Conservation (phyloP, 768 basidiomycete species). For the Boletus bicolor region DNA sequence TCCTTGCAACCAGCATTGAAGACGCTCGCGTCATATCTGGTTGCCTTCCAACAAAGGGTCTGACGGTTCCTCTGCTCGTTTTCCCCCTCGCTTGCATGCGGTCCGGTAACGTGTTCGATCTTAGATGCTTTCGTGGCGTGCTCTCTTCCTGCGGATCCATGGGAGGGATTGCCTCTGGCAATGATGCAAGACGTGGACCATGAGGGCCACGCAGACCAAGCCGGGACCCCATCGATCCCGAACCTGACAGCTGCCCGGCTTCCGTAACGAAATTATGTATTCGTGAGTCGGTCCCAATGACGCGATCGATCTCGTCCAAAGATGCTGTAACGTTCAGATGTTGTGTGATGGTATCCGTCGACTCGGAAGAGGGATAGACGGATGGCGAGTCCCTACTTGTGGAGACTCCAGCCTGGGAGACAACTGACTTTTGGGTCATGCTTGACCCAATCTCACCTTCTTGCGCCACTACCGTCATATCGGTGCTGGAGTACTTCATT, state of each 20-base stretch:
- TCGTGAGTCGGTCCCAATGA: conserved; percentile 20
- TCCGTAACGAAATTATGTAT: conserved; percentile 27
- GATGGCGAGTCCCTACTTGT: conserved; percentile 21
- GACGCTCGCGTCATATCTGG: conserved; percentile 18
- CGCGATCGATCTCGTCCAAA: conserved; percentile 30
- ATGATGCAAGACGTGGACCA: conserved; percentile 16
- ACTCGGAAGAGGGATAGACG: conserved; percentile 28
- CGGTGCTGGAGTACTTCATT: conserved; percentile 29
- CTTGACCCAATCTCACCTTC: conserved; percentile 8
- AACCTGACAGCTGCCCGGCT: conserved; percentile 11
- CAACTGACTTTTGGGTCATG: conserved; percentile 1
- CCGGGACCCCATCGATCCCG: conserved; percentile 15
- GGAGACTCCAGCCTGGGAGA: conserved; percentile 7
- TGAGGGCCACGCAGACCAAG: conserved; percentile 22
- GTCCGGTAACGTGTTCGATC: conserved; percentile 35
- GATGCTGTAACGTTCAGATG: conserved; percentile 13
- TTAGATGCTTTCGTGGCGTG: conserved; percentile 21
- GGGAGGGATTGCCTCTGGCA: conserved; percentile 11
- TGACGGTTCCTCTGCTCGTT: conserved; percentile 13
- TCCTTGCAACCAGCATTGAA: conserved; percentile 16
- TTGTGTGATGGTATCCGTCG: conserved; percentile 21
- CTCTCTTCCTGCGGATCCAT: conserved; percentile 19
- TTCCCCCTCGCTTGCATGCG: conserved; percentile 44
- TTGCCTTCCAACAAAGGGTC: conserved; percentile 25
- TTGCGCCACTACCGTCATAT: conserved; percentile 28